phyloP scores from a whole-genome alignment of 1,139 yeast genomes.

The Taphrina communis region DNA sequence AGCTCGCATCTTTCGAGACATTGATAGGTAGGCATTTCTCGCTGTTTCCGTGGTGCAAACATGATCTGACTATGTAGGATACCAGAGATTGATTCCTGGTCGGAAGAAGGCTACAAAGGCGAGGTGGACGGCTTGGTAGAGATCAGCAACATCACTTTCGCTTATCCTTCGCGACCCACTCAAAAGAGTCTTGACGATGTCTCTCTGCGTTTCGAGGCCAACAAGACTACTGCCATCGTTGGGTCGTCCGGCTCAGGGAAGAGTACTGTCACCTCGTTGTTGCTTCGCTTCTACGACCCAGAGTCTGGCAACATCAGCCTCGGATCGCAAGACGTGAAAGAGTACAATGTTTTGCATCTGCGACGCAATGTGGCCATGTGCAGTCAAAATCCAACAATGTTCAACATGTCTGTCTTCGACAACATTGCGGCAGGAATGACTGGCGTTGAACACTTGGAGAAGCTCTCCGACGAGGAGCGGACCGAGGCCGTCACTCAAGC shows the following conservation, averaged over 20 bases:
- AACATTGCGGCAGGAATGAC: constrained; percentile 68
- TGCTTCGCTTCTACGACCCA: constrained; percentile 60
- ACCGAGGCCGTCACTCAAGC: constrained; percentile 56
- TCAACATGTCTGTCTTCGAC: constrained; percentile 69
- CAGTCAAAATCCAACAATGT: constrained; percentile 72
- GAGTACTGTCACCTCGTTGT: constrained; percentile 65
- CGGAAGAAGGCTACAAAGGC: constrained; percentile 32
- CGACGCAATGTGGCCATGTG: constrained; percentile 65
- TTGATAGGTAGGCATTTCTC: constrained; percentile 49
- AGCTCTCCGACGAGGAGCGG: constrained; percentile 52
- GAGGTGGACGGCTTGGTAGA: constrained; percentile 42
- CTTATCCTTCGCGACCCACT: constrained; percentile 43
- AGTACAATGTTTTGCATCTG: constrained; percentile 58
- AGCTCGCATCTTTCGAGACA: constrained; percentile 54
- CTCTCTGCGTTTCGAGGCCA: constrained; percentile 56
- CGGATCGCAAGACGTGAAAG: constrained; percentile 57
- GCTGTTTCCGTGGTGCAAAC: background rate
- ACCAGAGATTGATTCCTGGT: constrained; percentile 17
- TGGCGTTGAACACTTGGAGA: constrained; percentile 58
- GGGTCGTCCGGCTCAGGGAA: constrained; percentile 86
- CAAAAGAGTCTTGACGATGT: constrained; percentile 63
- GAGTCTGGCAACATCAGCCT: constrained; percentile 52
- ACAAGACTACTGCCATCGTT: constrained; percentile 65
- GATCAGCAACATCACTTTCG: constrained; percentile 43
- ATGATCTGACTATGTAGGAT: constrained; percentile 3